Evolutionary conservation across 495 filamentous ascomycete genomes (phyloP), one percentile per base, ranked within the genome.

Genomic region (Cenococcum geophilum): DNA sequence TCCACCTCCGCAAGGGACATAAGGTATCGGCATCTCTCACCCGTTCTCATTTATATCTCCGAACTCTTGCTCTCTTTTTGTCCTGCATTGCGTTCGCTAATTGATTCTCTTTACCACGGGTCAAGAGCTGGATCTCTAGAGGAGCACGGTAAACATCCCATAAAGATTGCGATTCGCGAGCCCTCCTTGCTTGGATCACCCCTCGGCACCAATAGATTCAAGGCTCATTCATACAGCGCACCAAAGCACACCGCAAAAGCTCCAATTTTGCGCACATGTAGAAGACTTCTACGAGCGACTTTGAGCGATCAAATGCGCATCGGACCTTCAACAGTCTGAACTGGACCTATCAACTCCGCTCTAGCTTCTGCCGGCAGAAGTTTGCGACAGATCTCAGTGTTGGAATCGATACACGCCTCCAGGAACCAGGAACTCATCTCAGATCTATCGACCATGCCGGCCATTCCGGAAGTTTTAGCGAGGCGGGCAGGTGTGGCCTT

Each of bases 331-430:
- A 53, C 55, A 35, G 47, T 35, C 25, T 37, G 25, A 21, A 60
- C 52, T 56, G 37, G 43, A 48, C 16, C 32, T n/a, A 53, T 55
- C 45, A 47, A 11, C 49, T 5, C 35, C 48, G 51, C 32, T 64
- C 55, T 34, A 55, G 36, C 60, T 69, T 69, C 66, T 69, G 63
- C 62, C 62, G 63, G 62, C 66, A 66, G 66, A 66, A 69, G 62
- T 58, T 58, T 63, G 55, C 57, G 40, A 42, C 47, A 12, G 25
- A 40, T 11, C 11, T n/a, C n/a, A 40, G 36, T 53, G 14, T 32
- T 32, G 14, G 47, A 20, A 25, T 45, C 47, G 56, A 22, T 47
- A 34, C 54, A 45, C 54, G 48, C 60, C 42, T 21, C 42, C 27
- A 45, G 35, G 42, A 22, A 35, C 4, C 10, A n/a, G 16, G 47